Evolutionary conservation across 2,329 filamentous ascomycete genomes (phyloP).

Genomic region (Xylariaceae sp.): DNA sequence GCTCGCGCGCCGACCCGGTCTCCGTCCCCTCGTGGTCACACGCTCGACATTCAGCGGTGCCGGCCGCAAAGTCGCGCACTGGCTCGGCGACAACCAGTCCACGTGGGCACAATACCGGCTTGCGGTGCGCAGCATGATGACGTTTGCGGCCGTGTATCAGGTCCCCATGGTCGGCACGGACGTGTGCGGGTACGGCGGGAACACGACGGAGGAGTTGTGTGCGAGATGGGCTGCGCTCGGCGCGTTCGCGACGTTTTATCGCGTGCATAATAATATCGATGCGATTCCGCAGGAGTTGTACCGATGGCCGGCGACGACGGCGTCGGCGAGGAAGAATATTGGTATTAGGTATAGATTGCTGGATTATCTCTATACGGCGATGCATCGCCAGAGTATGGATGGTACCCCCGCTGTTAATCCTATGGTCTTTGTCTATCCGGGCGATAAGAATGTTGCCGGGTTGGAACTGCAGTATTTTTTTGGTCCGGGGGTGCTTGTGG

Average conservation of each 20-base stretch:
- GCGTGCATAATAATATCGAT: constrained; percentile 59
- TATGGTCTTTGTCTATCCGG: background rate
- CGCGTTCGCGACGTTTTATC: constrained; percentile 70
- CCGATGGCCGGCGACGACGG: constrained; percentile 55
- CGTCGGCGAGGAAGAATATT: constrained; percentile 27
- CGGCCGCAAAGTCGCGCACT: constrained; percentile 58
- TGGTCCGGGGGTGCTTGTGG: background rate
- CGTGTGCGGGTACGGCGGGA: constrained; percentile 68
- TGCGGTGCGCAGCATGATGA: constrained; percentile 54
- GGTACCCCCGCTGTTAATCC: background rate
- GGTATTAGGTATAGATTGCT: background rate
- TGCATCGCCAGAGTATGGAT: background rate
- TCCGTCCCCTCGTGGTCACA: constrained; percentile 67
- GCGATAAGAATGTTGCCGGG: background rate
- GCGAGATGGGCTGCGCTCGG: constrained; percentile 70
- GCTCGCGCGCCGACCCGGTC: constrained; percentile 55
- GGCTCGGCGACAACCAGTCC: constrained; percentile 55
- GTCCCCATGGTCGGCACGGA: constrained; percentile 66
- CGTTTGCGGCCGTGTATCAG: constrained; percentile 61
- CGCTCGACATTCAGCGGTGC: constrained; percentile 71
- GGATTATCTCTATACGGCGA: background rate
- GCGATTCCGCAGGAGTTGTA: constrained; percentile 66
- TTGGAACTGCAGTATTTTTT: background rate
- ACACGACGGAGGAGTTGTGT: constrained; percentile 64
- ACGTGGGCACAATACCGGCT: constrained; percentile 55